These are phyloP conservation scores for Polychytrium aggregatum DNA, from an alignment of 192 early-diverging fungal genomes.

Conservation along the genomic window DNA sequence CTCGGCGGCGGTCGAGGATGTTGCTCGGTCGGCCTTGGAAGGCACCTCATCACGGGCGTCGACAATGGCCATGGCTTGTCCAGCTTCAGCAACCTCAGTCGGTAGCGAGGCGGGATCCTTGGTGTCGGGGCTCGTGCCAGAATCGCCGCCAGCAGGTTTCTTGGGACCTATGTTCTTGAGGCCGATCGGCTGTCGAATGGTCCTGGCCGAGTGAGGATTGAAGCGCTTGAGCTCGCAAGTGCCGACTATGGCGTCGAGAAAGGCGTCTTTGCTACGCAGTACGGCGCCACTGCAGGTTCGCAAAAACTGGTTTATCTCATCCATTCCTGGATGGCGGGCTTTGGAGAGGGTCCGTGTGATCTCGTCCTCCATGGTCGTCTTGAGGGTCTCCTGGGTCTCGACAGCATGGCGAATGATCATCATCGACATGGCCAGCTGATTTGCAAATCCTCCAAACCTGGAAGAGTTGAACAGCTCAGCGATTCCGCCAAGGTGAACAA, in stretches of 20 bases:
- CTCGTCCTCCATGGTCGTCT: constrained; percentile 60
- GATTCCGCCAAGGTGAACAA: constrained; percentile 60
- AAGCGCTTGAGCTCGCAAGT: constrained; percentile 53
- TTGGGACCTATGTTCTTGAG: too few relatives aligned
- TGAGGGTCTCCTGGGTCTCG: constrained; percentile 56
- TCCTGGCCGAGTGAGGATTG: too few relatives aligned
- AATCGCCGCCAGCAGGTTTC: too few relatives aligned
- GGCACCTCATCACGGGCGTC: too few relatives aligned
- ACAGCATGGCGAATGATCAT: constrained; percentile 86
- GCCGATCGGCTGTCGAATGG: too few relatives aligned
- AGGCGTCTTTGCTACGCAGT: constrained; percentile 58
- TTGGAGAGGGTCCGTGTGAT: constrained; percentile 62
- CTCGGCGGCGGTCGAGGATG: too few relatives aligned
- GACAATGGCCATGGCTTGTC: too few relatives aligned
- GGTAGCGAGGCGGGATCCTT: too few relatives aligned
- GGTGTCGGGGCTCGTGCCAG: too few relatives aligned
- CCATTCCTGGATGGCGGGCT: constrained; percentile 44
- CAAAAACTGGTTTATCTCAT: constrained; percentile 60
- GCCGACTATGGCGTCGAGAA: constrained; percentile 48
- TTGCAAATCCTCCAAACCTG: constrained; percentile 56
- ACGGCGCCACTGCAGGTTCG: constrained; percentile 53
- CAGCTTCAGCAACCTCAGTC: too few relatives aligned
- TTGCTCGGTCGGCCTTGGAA: too few relatives aligned
- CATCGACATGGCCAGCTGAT: constrained; percentile 66
- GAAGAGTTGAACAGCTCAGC: constrained; percentile 48